phyloP scores from a whole-genome alignment of 345 rosid genomes.

The Kandelia obovata region DNA sequence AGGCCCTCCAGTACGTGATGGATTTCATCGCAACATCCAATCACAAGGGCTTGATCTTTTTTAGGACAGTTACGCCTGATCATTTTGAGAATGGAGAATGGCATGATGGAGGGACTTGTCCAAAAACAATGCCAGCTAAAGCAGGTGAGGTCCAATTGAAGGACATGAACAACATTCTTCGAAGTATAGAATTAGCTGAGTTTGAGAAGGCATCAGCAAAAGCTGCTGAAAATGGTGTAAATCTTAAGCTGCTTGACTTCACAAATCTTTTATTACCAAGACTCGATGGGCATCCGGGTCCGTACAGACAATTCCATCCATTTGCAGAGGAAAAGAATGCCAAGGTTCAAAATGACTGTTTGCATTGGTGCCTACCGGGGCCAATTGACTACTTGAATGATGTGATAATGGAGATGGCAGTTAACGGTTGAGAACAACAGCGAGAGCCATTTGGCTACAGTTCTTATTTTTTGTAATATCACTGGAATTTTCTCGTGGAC shows the following conservation, averaged over 20 bases:
- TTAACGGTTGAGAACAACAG: constrained; percentile 30
- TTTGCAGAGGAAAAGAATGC: constrained; percentile 60
- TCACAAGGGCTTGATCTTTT: constrained; percentile 56
- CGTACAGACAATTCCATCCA: constrained; percentile 67
- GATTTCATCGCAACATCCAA: constrained; percentile 48
- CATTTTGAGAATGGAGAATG: constrained; percentile 94
- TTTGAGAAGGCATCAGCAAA: constrained; percentile 47
- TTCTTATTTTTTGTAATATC: neutral
- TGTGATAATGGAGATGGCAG: constrained; percentile 71
- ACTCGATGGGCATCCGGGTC: constrained; percentile 93
- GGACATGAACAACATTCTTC: constrained; percentile 56
- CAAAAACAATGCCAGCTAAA: constrained; percentile 48
- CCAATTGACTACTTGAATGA: constrained; percentile 84
- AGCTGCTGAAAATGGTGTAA: constrained; percentile 41
- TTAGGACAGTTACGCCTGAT: constrained; percentile 84
- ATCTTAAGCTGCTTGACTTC: constrained; percentile 74
- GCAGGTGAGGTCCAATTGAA: constrained; percentile 64
- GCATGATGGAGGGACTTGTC: constrained; percentile 82
- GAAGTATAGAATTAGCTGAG: constrained; percentile 53
- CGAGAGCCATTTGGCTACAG: neutral
- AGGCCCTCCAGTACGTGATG: constrained; percentile 51
- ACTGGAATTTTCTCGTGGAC: too few relatives aligned
- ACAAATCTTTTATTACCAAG: constrained; percentile 55
- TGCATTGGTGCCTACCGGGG: constrained; percentile 99
- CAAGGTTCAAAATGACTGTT: constrained; percentile 76